Percentiles rank a stretch among this genome's conserved stretches.
These are phyloP conservation scores for Zasmidium angulare DNA, from an alignment of 2,329 filamentous ascomycete species.

Conservation along the genomic window DNA sequence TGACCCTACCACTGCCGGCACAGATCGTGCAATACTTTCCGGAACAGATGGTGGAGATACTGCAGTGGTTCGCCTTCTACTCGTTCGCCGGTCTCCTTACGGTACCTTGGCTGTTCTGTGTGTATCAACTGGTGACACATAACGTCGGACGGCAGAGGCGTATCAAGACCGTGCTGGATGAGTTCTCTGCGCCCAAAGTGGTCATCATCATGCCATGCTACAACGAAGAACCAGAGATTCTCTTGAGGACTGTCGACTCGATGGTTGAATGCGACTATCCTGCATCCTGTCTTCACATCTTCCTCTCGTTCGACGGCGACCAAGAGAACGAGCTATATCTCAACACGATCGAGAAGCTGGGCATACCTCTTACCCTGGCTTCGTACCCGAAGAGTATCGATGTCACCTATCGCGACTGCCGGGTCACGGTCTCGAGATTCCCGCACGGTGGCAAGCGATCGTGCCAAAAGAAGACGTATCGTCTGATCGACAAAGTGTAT, in stretches of 20 bases:
- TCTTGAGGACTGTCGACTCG: slow-evolving; percentile 84
- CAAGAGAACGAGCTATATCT: slow-evolving; percentile 86
- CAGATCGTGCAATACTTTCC: slow-evolving; percentile 75
- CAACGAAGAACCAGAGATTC: slow-evolving; percentile 80
- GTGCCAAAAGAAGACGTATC: slow-evolving; percentile 91
- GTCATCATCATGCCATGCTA: slow-evolving; percentile 98
- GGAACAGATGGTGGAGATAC: slow-evolving; percentile 60
- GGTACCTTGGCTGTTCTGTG: slow-evolving; percentile 87
- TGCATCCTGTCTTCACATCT: slow-evolving; percentile 86
- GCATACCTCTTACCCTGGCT: slow-evolving; percentile 73
- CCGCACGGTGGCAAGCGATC: slow-evolving; percentile 90
- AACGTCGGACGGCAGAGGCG: slow-evolving; percentile 77
- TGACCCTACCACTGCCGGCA: slow-evolving; percentile 79
- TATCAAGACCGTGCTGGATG: slow-evolving; percentile 81
- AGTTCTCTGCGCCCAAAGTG: slow-evolving; percentile 84
- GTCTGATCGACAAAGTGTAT: slow-evolving; percentile 90
- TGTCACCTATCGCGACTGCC: slow-evolving; percentile 75
- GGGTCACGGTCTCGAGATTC: slow-evolving; percentile 89
- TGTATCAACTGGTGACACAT: slow-evolving; percentile 87
- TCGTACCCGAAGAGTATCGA: slow-evolving; percentile 89
- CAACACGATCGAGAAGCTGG: slow-evolving; percentile 79
- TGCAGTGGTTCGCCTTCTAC: slow-evolving; percentile 97
- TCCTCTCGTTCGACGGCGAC: slow-evolving; percentile 91
- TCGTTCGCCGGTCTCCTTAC: slow-evolving; percentile 82
- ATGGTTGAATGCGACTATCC: slow-evolving; percentile 94